Conservation (phyloP, 1,284 basidiomycete genomes). For the Moniliella sp. region DNA sequence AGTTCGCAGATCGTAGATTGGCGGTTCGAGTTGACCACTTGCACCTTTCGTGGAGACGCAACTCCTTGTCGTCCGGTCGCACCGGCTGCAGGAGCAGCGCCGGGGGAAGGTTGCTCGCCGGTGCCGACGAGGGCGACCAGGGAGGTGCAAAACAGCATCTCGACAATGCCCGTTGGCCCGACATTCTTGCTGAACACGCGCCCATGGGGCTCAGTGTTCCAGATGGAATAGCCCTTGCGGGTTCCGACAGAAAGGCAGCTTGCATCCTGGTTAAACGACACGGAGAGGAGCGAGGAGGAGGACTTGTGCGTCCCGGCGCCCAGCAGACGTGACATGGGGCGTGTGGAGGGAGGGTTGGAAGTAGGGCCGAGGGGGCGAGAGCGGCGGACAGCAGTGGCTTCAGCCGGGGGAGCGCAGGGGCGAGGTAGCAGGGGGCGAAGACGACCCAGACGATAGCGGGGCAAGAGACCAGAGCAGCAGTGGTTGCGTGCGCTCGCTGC, state of each 20-base stretch:
- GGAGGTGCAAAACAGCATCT: conserved; percentile 98
- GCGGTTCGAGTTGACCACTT: conserved; percentile 84
- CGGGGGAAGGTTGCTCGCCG: conserved; percentile 52
- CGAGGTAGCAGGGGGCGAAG: too few relatives aligned
- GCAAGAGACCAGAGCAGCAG: too few relatives aligned
- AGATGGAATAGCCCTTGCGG: conserved; percentile 81
- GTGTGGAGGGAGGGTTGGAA: neutral
- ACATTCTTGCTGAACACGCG: conserved; percentile 63
- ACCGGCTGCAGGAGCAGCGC: too few relatives aligned
- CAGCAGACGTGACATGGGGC: conserved; percentile 1
- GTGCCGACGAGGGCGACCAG: conserved; percentile 86
- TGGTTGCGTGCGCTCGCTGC: too few relatives aligned
- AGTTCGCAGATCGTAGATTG: conserved; percentile 98
- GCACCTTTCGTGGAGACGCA: conserved; percentile 62
- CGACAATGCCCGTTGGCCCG: conserved; percentile 77
- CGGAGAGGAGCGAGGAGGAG: conserved; percentile 9
- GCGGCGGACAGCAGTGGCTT: too few relatives aligned
- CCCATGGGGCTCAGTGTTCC: conserved; percentile 92
- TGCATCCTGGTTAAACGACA: conserved; percentile 22
- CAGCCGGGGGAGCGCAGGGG: too few relatives aligned
- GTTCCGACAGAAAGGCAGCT: conserved; percentile 86
- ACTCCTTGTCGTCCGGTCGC: too few relatives aligned
- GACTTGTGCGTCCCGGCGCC: conserved; percentile 1
- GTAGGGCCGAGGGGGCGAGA: too few relatives aligned
- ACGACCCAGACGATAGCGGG: too few relatives aligned